Conservation (phyloP, 768 basidiomycete genomes). For the Mycena filopes region DNA sequence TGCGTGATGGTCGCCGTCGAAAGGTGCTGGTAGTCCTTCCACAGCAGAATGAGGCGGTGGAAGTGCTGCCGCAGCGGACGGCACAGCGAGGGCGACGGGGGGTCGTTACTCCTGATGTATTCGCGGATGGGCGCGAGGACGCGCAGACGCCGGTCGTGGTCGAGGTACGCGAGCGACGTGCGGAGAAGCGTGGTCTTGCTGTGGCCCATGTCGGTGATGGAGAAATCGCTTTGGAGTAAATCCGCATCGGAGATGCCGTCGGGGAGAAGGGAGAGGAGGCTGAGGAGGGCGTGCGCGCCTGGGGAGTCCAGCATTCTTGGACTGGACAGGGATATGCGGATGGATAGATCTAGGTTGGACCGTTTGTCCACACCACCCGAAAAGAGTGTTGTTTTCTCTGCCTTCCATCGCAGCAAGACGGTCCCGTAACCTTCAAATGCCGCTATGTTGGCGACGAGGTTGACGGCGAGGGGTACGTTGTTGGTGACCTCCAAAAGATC, state of each 20-base stretch:
- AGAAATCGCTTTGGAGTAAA: constrained; percentile 8
- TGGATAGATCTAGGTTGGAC: constrained; percentile 22
- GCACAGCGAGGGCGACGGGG: constrained; percentile 10
- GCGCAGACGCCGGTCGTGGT: constrained; percentile 8
- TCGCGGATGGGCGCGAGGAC: constrained; percentile 20
- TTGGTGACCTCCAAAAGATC: constrained; percentile 4
- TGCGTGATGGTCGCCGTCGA: constrained; percentile 1
- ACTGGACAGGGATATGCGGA: constrained; percentile 19
- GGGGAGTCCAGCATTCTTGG: constrained; percentile 18
- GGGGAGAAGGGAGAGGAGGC: constrained; percentile 23
- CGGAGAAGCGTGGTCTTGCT: constrained; percentile 16
- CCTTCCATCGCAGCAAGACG: constrained; percentile 15
- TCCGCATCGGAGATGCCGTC: constrained; percentile 23
- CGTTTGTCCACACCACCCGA: constrained; percentile 21
- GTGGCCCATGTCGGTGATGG: constrained; percentile 4
- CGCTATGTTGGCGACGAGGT: constrained; percentile 15
- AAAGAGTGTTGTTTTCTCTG: constrained; percentile 16
- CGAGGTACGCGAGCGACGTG: constrained; percentile 14
- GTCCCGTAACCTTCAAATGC: constrained; percentile 18
- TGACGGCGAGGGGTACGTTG: constrained; percentile 14
- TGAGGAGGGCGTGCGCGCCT: constrained; percentile 5
- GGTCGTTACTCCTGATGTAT: constrained; percentile 7
- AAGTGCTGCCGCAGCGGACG: constrained; percentile 21
- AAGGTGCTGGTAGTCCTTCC: constrained; percentile 29
- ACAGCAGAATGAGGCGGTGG: constrained; percentile 13